Evolutionary conservation across 768 basidiomycete genomes (phyloP).

Genomic region (Rhodotorula kratochvilovae): DNA sequence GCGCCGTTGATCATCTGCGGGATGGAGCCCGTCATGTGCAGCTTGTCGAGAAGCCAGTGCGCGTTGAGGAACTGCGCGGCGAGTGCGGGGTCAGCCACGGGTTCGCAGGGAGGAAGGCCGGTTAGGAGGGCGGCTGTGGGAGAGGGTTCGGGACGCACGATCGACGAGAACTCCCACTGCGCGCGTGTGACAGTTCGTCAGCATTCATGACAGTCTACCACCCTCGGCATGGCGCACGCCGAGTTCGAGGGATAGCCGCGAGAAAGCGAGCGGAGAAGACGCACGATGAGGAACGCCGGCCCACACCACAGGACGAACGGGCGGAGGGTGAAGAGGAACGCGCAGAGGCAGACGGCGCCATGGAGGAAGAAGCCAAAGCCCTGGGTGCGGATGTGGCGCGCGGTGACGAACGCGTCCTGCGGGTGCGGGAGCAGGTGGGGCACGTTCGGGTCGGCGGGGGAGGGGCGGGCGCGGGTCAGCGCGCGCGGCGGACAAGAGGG

Average conservation of each 20-base stretch:
- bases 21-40: conserved; percentile 25
- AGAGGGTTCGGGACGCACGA: conserved; percentile 1
- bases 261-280: neutral
- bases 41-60: conserved; percentile 39
- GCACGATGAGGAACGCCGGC: conserved; percentile 36
- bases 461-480: neutral
- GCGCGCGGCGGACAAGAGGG: neutral
- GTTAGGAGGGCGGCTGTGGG: neutral
- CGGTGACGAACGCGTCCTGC: conserved; percentile 31
- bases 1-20: conserved; percentile 36
- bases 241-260: no score
- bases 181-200: no score
- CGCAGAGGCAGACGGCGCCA: conserved; percentile 31
- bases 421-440: no score
- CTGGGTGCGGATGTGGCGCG: conserved; percentile 28
- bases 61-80: conserved; percentile 35
- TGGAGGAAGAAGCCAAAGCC: conserved; percentile 38
- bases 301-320: conserved; percentile 38
- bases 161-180: conserved; percentile 39
- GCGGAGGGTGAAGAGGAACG: conserved; percentile 32
- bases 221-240: no score
- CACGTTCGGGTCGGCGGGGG: no score
- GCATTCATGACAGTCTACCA: no score
- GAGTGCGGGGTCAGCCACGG: neutral
- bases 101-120: neutral